Evolutionary conservation across 805 yeast genomes (phyloP), one percentile per base, ranked within the genome.

Genomic region (Wickerhamiella australiensis): DNA sequence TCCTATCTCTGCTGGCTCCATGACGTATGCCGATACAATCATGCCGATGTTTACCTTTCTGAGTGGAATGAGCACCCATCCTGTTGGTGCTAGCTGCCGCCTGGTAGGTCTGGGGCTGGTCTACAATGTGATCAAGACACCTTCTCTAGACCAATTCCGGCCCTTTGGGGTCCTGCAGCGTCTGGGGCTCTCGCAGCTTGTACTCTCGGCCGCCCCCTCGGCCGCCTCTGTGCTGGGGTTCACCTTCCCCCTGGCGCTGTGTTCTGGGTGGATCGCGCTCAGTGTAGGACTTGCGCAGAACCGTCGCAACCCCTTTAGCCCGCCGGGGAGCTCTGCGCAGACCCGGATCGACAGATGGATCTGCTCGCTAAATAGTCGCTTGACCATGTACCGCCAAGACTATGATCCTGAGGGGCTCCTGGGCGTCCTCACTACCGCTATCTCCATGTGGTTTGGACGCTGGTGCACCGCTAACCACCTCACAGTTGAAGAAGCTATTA

Each of bases 391-490:
- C 52, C 51, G 55, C 7, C 52, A 55, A 1, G 57, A 54, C 31
- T 62, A 58, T 47, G 70, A 66, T 45, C 70, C 70, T 1, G 70
- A 67, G 49, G 70, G 69, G 2, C 47, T 64, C n/a, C 55, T 67
- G 15, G 68, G 69, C 3, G 53, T 63, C 6, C 49, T 67, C 9
- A 63, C 59, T 56, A 64, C 68, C 5, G 54, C 69, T 0, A 61
- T 65, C 1, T 59, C 68, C 6, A 57, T 67, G 56, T 67, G 68
- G 68, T 51, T 61, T 22, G 71, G 70, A 1, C 56, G 52, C 25
- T 65, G 65, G 66, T 63, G 57, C 46, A 54, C 54, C 18, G 42
- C 49, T 8, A 56, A 55, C 27, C 48, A 54, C 13, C 51, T 59
- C 25, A 38, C 59, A 7, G 37, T 53, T n/a, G 49, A 52, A 22